These are phyloP conservation scores for Pleurotus djamor DNA, from an alignment of 768 basidiomycete species.

Conservation along the genomic window DNA sequence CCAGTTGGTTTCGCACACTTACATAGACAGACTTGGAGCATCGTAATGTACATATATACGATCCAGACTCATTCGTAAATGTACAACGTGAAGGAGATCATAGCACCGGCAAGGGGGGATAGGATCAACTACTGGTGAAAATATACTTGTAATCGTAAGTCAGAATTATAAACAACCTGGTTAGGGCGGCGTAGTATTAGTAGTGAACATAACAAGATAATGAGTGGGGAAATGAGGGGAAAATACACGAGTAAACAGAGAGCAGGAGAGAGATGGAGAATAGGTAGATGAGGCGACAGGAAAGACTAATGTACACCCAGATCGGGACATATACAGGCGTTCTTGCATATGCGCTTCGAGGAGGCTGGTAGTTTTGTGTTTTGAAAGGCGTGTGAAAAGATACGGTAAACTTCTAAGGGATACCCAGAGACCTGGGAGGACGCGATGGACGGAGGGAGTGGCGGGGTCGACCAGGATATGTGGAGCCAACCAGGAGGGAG, in stretches of 20 bases:
- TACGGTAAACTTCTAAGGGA: not conserved
- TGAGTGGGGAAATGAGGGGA: not conserved
- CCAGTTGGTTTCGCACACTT: no score
- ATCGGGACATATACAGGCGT: not conserved
- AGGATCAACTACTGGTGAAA: no score
- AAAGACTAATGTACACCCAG: not conserved
- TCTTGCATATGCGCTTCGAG: not conserved
- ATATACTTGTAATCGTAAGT: no score
- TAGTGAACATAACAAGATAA: not conserved
- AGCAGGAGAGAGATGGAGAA: not conserved
- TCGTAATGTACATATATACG: no score
- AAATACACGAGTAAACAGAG: not conserved
- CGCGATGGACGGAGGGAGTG: not conserved
- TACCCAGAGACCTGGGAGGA: not conserved
- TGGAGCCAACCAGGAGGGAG: conserved; percentile 1
- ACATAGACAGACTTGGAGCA: no score
- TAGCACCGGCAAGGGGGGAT: no score
- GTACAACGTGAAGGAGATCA: no score
- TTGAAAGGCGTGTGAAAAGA: not conserved
- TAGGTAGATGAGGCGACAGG: not conserved
- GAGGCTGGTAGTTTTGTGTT: not conserved
- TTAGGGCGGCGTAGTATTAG: no score
- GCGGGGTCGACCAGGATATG: not conserved
- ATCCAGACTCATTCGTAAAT: no score
- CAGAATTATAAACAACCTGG: no score